These are phyloP conservation scores for Gypsophila paniculata DNA, from an alignment of 179 eudicot species.

Conservation along the genomic window DNA sequence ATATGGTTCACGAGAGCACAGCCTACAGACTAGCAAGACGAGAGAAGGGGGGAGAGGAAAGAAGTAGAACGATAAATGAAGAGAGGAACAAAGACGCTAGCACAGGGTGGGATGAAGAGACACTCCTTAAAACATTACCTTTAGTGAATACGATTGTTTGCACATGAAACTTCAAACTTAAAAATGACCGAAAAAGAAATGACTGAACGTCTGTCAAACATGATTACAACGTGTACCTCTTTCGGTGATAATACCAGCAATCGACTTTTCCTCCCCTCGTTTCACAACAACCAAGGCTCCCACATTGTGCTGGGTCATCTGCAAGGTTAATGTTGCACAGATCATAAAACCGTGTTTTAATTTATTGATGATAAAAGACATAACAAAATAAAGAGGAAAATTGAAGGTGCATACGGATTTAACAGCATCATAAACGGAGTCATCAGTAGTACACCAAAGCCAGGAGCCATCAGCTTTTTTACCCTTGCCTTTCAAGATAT, in stretches of 20 bases:
- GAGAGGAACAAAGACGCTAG: too few relatives aligned
- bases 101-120: neutral
- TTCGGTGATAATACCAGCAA: slow-evolving; percentile 92
- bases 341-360: neutral
- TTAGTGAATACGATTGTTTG: neutral
- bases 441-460: slow-evolving; percentile 97
- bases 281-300: slow-evolving; percentile 92
- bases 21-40: too few relatives aligned
- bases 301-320: slow-evolving; percentile 95
- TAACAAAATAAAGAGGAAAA: neutral
- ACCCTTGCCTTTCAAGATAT: slow-evolving; percentile 69
- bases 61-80: too few relatives aligned
- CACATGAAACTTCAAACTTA: neutral
- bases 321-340: slow-evolving; percentile 19
- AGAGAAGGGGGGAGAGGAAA: too few relatives aligned
- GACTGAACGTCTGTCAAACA: neutral
- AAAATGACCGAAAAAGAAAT: neutral
- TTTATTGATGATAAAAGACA: neutral
- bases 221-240: slow-evolving; percentile 46
- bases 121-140: too few relatives aligned
- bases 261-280: slow-evolving; percentile 67
- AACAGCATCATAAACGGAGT: slow-evolving; percentile 87
- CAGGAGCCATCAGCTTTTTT: slow-evolving; percentile 90
- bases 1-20: too few relatives aligned
- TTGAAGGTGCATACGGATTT: slow-evolving; percentile 58